Conservation (phyloP, 2,329 filamentous ascomycete genomes). For the Fusarium cicatricum region DNA sequence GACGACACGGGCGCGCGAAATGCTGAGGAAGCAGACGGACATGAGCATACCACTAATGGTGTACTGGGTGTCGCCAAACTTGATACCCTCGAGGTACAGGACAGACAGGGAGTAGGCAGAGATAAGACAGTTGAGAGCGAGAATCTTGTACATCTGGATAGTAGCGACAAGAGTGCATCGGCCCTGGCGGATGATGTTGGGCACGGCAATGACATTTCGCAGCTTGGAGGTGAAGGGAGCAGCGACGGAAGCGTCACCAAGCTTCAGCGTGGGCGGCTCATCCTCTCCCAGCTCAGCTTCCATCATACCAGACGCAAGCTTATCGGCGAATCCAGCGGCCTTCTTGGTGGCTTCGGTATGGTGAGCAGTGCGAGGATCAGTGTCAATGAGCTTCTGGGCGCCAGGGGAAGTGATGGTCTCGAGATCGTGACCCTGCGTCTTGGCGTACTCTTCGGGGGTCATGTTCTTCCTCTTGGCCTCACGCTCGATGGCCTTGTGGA, state of each 20-base stretch:
- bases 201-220: slow-evolving; percentile 94
- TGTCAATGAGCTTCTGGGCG: slow-evolving; percentile 65
- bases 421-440: slow-evolving; percentile 60
- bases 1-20: slow-evolving; percentile 96
- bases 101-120: slow-evolving; percentile 97
- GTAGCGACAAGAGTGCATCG: slow-evolving; percentile 97
- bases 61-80: slow-evolving; percentile 97
- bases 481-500: slow-evolving; percentile 87
- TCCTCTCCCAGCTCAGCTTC: slow-evolving; percentile 86
- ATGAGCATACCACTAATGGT: slow-evolving; percentile 99
- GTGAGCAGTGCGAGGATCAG: slow-evolving; percentile 38
- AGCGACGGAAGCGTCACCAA: slow-evolving; percentile 95
- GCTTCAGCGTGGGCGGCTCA: slow-evolving; percentile 94
- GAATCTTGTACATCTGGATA: slow-evolving; percentile 99
- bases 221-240: slow-evolving; percentile 98
- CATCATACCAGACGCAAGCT: slow-evolving; percentile 87
- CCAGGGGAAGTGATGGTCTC: slow-evolving; percentile 73
- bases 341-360: slow-evolving; percentile 73
- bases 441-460: slow-evolving; percentile 65
- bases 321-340: slow-evolving; percentile 83
- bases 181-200: slow-evolving; percentile 97
- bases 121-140: slow-evolving; percentile 96
- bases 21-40: slow-evolving; percentile 98
- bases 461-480: slow-evolving; percentile 83
- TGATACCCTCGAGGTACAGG: slow-evolving; percentile 96